Evolutionary conservation across 163 green algal genomes (phyloP).

Genomic region (Scenedesmus sp.): DNA sequence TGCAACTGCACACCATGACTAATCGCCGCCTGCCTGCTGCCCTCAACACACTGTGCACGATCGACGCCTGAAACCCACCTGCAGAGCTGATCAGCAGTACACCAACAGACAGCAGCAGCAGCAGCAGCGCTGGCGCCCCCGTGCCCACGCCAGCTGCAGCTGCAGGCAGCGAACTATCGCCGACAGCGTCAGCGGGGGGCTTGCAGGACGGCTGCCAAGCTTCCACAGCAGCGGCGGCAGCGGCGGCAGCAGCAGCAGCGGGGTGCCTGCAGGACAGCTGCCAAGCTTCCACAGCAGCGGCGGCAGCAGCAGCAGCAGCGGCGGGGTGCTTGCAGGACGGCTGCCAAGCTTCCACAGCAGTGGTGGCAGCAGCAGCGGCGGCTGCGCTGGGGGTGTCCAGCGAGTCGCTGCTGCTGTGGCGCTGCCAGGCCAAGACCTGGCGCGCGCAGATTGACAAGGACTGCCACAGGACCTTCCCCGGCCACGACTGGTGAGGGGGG

Average conservation of each 20-base stretch:
- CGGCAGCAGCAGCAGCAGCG: neutral
- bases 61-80: neutral
- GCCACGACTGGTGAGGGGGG: conserved; percentile 41
- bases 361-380: neutral
- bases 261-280: neutral
- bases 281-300: neutral
- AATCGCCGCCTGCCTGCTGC: neutral
- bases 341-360: neutral
- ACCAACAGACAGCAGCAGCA: neutral
- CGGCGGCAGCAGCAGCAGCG: neutral
- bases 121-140: neutral
- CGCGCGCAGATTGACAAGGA: conserved; percentile 44
- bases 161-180: neutral
- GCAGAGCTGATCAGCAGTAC: neutral
- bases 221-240: no score
- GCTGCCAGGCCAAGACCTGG: neutral
- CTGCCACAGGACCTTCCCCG: conserved; percentile 40
- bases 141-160: neutral
- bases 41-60: neutral
- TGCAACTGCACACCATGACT: neutral
- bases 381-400: neutral
- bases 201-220: no score
- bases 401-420: conserved; percentile 34
- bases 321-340: neutral
- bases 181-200: neutral